phyloP scores from a whole-genome alignment of 495 filamentous ascomycete genomes.

The Penicillium turbatum region DNA sequence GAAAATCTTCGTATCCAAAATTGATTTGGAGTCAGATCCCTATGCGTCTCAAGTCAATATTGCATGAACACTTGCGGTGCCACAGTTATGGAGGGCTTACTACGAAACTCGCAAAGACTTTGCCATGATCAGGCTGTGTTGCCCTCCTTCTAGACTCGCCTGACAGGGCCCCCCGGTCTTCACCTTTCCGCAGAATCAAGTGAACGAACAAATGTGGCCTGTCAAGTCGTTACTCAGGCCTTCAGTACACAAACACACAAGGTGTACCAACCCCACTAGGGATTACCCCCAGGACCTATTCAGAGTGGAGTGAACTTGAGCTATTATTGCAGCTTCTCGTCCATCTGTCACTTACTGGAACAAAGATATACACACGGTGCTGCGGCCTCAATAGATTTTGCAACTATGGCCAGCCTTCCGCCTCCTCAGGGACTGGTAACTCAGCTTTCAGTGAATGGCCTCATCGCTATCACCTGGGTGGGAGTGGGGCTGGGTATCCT shows the following conservation, averaged over 20 bases:
- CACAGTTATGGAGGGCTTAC: too few species aligned
- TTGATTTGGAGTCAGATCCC: too few species aligned
- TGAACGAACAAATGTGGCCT: not conserved
- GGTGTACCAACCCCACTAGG: not conserved
- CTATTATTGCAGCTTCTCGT: not conserved
- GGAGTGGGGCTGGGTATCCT: conserved; percentile 32
- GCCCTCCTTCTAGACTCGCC: not conserved
- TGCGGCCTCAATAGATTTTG: not conserved
- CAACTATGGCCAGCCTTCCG: not conserved
- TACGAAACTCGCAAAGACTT: too few species aligned
- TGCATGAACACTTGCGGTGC: too few species aligned
- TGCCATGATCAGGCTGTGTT: not conserved
- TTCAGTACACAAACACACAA: not conserved
- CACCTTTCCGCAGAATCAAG: not conserved
- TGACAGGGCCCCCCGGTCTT: not conserved
- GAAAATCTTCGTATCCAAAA: too few species aligned
- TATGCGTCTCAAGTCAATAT: too few species aligned
- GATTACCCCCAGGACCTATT: not conserved
- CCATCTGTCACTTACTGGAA: not conserved
- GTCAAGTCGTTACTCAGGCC: not conserved
- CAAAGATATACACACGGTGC: not conserved
- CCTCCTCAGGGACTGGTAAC: conserved; percentile 10
- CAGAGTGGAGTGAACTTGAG: not conserved
- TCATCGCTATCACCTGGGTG: conserved; percentile 23
- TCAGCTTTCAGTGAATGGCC: conserved; percentile 10